A percentile compares a stretch with the other conserved stretches of the same genome.
These are phyloP conservation scores for Syzygium syzygioides DNA, from an alignment of 441 rosid species.

Conservation along the genomic window DNA sequence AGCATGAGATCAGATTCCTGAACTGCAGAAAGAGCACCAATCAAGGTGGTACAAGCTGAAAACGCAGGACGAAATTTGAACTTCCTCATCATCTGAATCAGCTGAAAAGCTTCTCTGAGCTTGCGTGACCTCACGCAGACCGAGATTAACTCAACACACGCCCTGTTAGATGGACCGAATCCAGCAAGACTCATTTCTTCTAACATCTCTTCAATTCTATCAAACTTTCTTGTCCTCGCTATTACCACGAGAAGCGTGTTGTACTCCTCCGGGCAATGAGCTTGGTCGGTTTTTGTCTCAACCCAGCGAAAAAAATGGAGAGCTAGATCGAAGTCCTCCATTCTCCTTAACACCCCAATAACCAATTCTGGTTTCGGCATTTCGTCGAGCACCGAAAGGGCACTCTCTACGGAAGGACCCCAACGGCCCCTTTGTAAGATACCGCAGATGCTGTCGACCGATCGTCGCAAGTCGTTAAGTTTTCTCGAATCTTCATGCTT, in stretches of 20 bases:
- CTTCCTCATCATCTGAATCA: constrained; percentile 78
- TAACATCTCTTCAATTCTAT: constrained; percentile 57
- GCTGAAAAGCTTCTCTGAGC: constrained; percentile 67
- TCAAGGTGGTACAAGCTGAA: constrained; percentile 82
- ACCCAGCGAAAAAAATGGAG: constrained; percentile 68
- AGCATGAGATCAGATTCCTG: constrained; percentile 65
- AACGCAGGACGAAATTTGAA: constrained; percentile 86
- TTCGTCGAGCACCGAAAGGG: constrained; percentile 43
- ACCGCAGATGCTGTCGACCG: constrained; percentile 42
- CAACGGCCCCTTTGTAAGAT: constrained; percentile 57
- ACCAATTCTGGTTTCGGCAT: constrained; percentile 55
- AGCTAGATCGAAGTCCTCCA: constrained; percentile 56
- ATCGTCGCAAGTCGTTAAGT: constrained; percentile 24
- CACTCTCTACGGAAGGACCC: constrained; percentile 64
- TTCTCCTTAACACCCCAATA: constrained; percentile 57
- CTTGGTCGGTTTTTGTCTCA: constrained; percentile 47
- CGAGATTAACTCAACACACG: constrained; percentile 50
- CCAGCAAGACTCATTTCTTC: constrained; percentile 92
- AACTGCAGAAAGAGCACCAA: constrained; percentile 68
- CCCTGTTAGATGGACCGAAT: constrained; percentile 52
- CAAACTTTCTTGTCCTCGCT: constrained; percentile 50
- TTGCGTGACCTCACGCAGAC: constrained; percentile 53
- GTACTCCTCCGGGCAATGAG: constrained; percentile 72
- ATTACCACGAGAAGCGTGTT: constrained; percentile 73
- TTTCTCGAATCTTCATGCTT: constrained; percentile 25